A percentile compares a stretch with the other conserved stretches of the same genome.
phyloP scores from a whole-genome alignment of 441 rosid genomes.

The Bruguiera hainesii region DNA sequence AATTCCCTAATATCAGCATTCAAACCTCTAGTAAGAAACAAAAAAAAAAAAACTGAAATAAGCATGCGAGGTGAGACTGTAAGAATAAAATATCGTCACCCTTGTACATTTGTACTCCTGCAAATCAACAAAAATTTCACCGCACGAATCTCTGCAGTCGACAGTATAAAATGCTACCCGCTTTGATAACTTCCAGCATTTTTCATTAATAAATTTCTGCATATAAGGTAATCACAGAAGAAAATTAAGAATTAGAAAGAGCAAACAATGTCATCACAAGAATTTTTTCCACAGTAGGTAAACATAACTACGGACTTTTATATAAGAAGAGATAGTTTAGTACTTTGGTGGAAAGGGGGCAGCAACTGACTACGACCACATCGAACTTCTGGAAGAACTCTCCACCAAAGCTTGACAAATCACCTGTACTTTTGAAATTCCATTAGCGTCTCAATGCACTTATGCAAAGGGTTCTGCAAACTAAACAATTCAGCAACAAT shows the following conservation, averaged over 20 bases:
- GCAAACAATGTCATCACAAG: background rate
- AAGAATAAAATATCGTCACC: conserved; percentile 33
- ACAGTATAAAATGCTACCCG: conserved; percentile 70
- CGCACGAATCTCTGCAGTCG: conserved; percentile 73
- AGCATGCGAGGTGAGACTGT: background rate
- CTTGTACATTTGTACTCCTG: conserved; percentile 53
- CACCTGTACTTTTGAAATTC: conserved; percentile 40
- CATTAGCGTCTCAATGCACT: too few species aligned
- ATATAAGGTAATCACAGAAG: conserved; percentile 10
- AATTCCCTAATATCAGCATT: too few species aligned
- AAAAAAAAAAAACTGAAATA: background rate
- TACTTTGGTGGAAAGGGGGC: conserved; percentile 56
- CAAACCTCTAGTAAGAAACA: too few species aligned
- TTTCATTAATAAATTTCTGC: conserved; percentile 72
- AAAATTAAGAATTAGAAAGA: background rate
- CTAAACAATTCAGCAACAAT: background rate
- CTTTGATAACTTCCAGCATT: conserved; percentile 64
- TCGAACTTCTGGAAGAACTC: conserved; percentile 71
- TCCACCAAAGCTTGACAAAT: conserved; percentile 45
- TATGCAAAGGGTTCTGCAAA: background rate
- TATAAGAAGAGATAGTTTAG: background rate
- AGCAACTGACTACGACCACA: conserved; percentile 58
- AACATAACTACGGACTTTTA: background rate
- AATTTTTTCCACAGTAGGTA: background rate
- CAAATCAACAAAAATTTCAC: conserved; percentile 82